Percentiles rank a stretch among this genome's conserved stretches.
Conservation (phyloP, 2,329 filamentous ascomycete species). For the Leptographium wingfieldii region DNA sequence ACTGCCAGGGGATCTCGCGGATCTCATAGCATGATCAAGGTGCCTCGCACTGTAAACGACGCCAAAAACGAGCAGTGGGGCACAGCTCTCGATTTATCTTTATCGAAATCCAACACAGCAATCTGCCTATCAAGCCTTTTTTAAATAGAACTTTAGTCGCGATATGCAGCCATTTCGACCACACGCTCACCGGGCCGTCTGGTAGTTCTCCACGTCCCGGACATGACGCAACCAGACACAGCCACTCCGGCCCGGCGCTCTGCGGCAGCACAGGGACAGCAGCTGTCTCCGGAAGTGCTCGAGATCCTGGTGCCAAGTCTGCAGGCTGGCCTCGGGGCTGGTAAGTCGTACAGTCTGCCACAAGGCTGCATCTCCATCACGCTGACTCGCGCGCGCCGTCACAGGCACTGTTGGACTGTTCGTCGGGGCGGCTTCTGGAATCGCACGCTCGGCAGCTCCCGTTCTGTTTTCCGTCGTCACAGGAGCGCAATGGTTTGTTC, state of each 20-base stretch:
- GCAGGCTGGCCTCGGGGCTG: conserved; percentile 46
- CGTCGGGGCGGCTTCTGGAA: conserved; percentile 56
- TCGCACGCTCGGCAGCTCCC: conserved; percentile 54
- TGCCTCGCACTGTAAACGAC: background rate
- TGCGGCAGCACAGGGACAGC: conserved; percentile 2
- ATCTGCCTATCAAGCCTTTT: background rate
- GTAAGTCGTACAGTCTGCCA: conserved; percentile 24
- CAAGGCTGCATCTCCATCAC: background rate
- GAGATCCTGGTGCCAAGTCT: conserved; percentile 38
- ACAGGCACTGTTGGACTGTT: conserved; percentile 48
- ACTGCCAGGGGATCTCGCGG: background rate
- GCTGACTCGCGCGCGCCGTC: background rate
- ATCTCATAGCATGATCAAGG: background rate
- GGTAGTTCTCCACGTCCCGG: background rate
- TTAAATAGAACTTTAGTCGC: background rate
- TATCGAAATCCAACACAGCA: background rate
- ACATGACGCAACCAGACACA: conserved; percentile 1
- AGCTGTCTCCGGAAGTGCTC: conserved; percentile 30
- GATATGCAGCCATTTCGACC: background rate
- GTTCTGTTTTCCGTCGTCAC: conserved; percentile 59
- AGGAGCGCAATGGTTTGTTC: conserved; percentile 68
- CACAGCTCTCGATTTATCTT: background rate
- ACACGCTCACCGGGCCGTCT: background rate
- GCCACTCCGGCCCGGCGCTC: conserved; percentile 1
- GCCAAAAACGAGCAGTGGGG: background rate